phyloP scores from a whole-genome alignment of 148 eudicot genomes.

The Oxyria digyna region DNA sequence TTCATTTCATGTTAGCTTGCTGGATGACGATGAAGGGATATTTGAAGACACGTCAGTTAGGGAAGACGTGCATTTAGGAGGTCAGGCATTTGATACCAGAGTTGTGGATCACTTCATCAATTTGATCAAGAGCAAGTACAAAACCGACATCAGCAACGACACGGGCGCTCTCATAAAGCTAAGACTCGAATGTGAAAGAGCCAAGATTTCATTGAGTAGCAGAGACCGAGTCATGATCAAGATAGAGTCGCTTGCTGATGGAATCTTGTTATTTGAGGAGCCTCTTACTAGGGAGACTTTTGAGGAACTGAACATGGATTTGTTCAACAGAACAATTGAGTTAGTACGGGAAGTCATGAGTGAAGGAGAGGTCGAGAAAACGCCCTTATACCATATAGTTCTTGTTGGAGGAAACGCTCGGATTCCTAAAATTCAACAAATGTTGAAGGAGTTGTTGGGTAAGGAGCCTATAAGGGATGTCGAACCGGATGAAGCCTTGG shows the following conservation, averaged over 20 bases:
- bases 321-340: conserved; percentile 1
- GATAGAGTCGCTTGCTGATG: background rate
- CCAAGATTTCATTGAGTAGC: background rate
- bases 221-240: background rate
- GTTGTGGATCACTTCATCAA: background rate
- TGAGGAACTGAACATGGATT: conserved; percentile 8
- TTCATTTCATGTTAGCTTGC: background rate
- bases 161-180: background rate
- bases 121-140: conserved; percentile 4
- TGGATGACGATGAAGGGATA: background rate
- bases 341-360: background rate
- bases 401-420: conserved; percentile 1
- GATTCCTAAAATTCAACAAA: background rate
- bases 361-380: background rate
- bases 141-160: background rate
- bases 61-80: conserved; percentile 1
- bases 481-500: background rate
- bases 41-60: background rate
- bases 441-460: background rate
- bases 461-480: background rate
- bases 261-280: background rate
- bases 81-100: background rate
- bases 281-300: background rate
- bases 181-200: background rate
- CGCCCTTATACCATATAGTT: background rate